These are phyloP conservation scores for Conringia planisiliqua DNA, from an alignment of 345 rosid species.

Conservation along the genomic window DNA sequence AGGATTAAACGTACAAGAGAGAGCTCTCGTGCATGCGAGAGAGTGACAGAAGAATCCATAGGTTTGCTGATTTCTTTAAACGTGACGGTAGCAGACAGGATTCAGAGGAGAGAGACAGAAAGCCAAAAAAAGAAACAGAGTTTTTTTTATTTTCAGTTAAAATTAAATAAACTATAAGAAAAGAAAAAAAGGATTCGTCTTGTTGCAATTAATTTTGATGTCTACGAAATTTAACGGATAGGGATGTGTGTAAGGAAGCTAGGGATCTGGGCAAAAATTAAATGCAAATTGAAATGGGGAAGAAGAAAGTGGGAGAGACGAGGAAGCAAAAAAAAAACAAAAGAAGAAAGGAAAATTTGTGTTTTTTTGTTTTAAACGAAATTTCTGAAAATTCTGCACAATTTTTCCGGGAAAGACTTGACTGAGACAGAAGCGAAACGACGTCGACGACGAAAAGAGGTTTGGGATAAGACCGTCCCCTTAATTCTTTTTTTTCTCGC, in stretches of 20 bases:
- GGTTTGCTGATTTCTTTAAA: slow-evolving; percentile 33
- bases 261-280: slow-evolving; percentile 29
- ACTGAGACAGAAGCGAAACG: slow-evolving; percentile 1
- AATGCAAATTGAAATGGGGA: slow-evolving; percentile 17
- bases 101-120: slow-evolving; percentile 22
- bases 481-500: background rate
- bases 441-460: slow-evolving; percentile 11
- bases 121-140: background rate
- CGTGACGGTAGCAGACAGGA: slow-evolving; percentile 32
- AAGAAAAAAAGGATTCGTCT: slow-evolving; percentile 15
- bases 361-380: background rate
- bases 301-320: slow-evolving; percentile 38
- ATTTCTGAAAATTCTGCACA: slow-evolving; percentile 7
- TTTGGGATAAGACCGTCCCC: slow-evolving; percentile 1
- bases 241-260: slow-evolving; percentile 36
- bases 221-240: slow-evolving; percentile 30
- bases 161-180: too few relatives aligned
- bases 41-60: slow-evolving; percentile 30
- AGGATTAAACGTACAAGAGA: background rate
- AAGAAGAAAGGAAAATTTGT: background rate
- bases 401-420: background rate
- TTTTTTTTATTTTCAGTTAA: background rate
- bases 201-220: slow-evolving; percentile 24
- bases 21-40: slow-evolving; percentile 38
- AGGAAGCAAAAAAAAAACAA: background rate